Percentiles rank a stretch among this genome's conserved stretches.
Conservation (phyloP, 352 stramenopile genomes). For the Globisporangium cystogenes region DNA sequence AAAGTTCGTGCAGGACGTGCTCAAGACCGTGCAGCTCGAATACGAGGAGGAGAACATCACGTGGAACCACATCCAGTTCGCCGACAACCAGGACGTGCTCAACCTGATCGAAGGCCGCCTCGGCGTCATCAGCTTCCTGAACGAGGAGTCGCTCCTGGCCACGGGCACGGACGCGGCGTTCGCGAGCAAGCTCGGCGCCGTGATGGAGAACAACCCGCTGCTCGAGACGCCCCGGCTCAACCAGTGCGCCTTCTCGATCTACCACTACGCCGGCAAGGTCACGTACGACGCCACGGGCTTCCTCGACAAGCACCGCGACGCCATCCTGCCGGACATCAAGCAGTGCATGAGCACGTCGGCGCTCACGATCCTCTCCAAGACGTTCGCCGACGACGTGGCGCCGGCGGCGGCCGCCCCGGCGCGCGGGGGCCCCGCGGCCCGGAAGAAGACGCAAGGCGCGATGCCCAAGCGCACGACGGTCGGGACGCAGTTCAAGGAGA, state of each 20-base stretch:
- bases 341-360: slow-evolving; percentile 75
- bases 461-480: slow-evolving; percentile 70
- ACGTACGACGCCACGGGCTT: slow-evolving; percentile 93
- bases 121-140: slow-evolving; percentile 87
- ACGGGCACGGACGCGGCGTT: slow-evolving; percentile 84
- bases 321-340: slow-evolving; percentile 91
- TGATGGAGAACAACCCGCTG: slow-evolving; percentile 86
- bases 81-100: slow-evolving; percentile 88
- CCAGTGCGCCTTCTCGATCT: slow-evolving; percentile 90
- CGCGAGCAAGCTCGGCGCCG: slow-evolving; percentile 78
- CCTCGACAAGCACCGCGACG: slow-evolving; percentile 96
- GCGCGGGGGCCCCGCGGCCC: slow-evolving; percentile 12
- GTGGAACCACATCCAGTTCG: slow-evolving; percentile 90
- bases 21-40: slow-evolving; percentile 93
- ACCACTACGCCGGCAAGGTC: slow-evolving; percentile 94
- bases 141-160: slow-evolving; percentile 87
- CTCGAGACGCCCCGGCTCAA: slow-evolving; percentile 79
- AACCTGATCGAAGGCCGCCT: slow-evolving; percentile 84
- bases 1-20: slow-evolving; percentile 88
- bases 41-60: slow-evolving; percentile 95
- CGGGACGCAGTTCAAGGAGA: slow-evolving; percentile 84
- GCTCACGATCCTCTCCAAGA: slow-evolving; percentile 59
- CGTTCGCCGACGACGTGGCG: slow-evolving; percentile 45
- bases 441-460: slow-evolving; percentile 38
- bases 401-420: slow-evolving; percentile 1